These are phyloP conservation scores for Boletus eberwhitei DNA, from an alignment of 768 basidiomycete genomes.

Conservation along the genomic window DNA sequence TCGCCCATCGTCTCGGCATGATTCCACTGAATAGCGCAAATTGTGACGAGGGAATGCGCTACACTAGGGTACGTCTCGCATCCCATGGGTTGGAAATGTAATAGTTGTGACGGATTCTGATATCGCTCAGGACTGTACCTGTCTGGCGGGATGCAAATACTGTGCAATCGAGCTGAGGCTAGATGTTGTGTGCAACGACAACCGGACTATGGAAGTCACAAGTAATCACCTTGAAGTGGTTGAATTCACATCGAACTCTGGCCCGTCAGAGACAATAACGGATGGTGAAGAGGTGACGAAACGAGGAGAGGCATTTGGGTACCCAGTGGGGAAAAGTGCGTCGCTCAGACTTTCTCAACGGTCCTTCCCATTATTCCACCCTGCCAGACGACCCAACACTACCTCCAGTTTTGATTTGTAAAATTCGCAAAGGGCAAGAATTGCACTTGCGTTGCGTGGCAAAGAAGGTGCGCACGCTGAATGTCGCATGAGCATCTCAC, in stretches of 20 bases:
- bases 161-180: constrained; percentile 84
- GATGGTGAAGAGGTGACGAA: constrained; percentile 72
- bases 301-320: constrained; percentile 70
- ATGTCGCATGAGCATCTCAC: not conserved
- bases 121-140: constrained; percentile 78
- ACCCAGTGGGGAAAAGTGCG: constrained; percentile 81
- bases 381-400: constrained; percentile 53
- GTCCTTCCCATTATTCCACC: constrained; percentile 3
- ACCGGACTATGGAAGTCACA: constrained; percentile 79
- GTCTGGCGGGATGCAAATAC: constrained; percentile 75
- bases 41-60: constrained; percentile 85
- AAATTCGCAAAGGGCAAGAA: constrained; percentile 93
- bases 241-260: constrained; percentile 37
- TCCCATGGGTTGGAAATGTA: not conserved
- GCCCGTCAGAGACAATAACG: constrained; percentile 31
- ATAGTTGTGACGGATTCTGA: not conserved
- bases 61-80: constrained; percentile 55
- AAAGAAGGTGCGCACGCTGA: constrained; percentile 68
- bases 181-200: constrained; percentile 71
- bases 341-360: constrained; percentile 9
- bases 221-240: constrained; percentile 77
- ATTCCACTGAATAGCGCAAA: constrained; percentile 84
- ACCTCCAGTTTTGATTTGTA: constrained; percentile 80
- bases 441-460: constrained; percentile 82
- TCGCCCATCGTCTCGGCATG: constrained; percentile 94